These are phyloP conservation scores for Taphrina pruni DNA, from an alignment of 1,139 yeast species.

Conservation along the genomic window DNA sequence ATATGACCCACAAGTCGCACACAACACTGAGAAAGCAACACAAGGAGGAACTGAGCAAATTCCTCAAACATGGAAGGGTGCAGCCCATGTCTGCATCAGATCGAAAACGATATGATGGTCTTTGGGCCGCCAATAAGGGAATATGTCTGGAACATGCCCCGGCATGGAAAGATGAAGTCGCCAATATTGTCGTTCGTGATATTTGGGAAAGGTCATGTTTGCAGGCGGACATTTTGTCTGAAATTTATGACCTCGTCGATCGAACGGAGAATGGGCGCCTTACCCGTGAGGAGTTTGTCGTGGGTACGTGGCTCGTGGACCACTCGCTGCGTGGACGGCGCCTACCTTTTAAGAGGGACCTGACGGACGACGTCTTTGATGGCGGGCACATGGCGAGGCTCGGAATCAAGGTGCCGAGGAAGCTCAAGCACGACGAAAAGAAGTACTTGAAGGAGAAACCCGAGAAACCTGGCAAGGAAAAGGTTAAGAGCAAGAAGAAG, in stretches of 20 bases:
- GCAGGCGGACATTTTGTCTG: conserved; percentile 65
- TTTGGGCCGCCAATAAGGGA: conserved; percentile 81
- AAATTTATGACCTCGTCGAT: conserved; percentile 85
- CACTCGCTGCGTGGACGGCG: conserved; percentile 94
- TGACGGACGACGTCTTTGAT: conserved; percentile 36
- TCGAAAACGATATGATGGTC: conserved; percentile 84
- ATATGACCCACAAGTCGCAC: conserved; percentile 27
- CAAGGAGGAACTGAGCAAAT: conserved; percentile 19
- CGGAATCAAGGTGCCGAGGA: conserved; percentile 26
- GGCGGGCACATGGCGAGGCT: conserved; percentile 33
- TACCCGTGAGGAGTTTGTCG: conserved; percentile 78
- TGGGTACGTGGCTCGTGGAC: conserved; percentile 96
- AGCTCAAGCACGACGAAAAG: conserved; percentile 36
- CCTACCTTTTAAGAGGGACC: conserved; percentile 63
- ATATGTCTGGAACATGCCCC: conserved; percentile 39
- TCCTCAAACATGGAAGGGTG: conserved; percentile 30
- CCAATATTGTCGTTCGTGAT: conserved; percentile 65
- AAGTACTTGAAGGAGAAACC: conserved; percentile 27
- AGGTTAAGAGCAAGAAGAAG: conserved; percentile 8
- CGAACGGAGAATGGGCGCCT: conserved; percentile 75
- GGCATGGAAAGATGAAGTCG: conserved; percentile 48
- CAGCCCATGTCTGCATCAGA: conserved; percentile 65
- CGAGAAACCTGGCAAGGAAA: conserved; percentile 8
- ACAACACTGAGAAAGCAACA: conserved; percentile 26
- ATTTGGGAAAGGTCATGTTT: conserved; percentile 80